Evolutionary conservation across 148 eudicot species (phyloP), one percentile per base, ranked within the genome.

Genomic region (Simmondsia chinensis): DNA sequence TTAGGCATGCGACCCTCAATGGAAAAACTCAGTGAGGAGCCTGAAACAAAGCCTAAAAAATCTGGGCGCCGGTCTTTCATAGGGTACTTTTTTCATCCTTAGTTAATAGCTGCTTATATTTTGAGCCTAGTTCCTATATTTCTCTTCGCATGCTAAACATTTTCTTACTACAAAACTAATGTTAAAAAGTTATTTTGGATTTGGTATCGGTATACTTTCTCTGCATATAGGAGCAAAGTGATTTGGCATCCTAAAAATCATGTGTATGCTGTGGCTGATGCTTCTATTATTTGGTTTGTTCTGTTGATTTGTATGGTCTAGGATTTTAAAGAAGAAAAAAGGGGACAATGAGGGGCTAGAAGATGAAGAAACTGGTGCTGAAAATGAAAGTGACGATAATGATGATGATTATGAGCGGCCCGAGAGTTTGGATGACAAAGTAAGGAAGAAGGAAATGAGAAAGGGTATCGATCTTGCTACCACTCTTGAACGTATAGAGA

Each of bases 391-490:
- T 51, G 52, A 69, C 16, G 69, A 64, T 13, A 71, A 66, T 4
- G 70, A 73, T 4, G 62, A 64, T 15, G 71, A 69, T 39, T 68
- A 64, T 39, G 60, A 43, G 26, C 68, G 87, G 56, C 84, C 87
- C 5, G 84, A 76, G 6, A 91, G 99, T 51, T 56, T 91, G 63
- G 96, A 86, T 56, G 91, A 93, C 65, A 93, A 80, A 73, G 80
- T 80, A 34, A 71, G 88, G 66, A 79, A 75, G 63, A 86, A 70
- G 74, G 84, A 93, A 61, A 93, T 79, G 88, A 79, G 99, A 69
- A 93, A 83, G 78, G 99, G 99, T 75, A 77, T 93, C 51, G 99
- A 93, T 75, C 81, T 91, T 54, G 99, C 99, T 22, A 91, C 99
- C 15, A 93, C 99, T 9, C 96, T 93, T 34, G 96, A 93, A 71